Percentiles rank a stretch among this genome's conserved stretches.
These are phyloP conservation scores for Suhomyces tanzawaensis DNA, from an alignment of 805 yeast genomes.

Conservation along the genomic window DNA sequence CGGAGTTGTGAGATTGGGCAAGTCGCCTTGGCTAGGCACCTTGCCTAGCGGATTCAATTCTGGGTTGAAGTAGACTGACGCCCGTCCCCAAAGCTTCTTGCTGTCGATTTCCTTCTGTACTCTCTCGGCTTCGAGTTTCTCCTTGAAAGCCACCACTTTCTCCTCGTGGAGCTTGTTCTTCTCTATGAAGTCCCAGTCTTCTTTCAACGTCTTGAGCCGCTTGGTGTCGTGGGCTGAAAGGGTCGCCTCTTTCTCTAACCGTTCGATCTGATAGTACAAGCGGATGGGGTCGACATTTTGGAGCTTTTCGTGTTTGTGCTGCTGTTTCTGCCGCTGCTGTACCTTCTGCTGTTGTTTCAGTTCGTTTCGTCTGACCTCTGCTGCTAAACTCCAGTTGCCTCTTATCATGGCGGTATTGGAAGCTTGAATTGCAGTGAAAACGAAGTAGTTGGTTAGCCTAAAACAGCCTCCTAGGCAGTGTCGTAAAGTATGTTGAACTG, in stretches of 20 bases:
- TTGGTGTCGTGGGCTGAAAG: slow-evolving; percentile 18
- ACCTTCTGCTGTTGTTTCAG: slow-evolving; percentile 32
- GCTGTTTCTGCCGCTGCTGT: slow-evolving; percentile 36
- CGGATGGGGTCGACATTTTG: slow-evolving; percentile 34
- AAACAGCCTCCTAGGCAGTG: no score
- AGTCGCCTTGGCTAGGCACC: slow-evolving; percentile 36
- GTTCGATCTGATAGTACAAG: slow-evolving; percentile 31
- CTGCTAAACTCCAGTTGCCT: slow-evolving; percentile 34
- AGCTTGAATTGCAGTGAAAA: no score
- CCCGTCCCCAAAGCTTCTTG: slow-evolving; percentile 40
- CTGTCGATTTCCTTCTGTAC: slow-evolving; percentile 14
- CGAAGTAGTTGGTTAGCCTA: no score
- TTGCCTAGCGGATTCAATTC: slow-evolving; percentile 63
- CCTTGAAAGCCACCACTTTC: slow-evolving; percentile 24
- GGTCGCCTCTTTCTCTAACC: slow-evolving; percentile 18
- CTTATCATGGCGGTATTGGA: slow-evolving; percentile 24
- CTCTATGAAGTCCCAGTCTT: slow-evolving; percentile 40
- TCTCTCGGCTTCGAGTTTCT: slow-evolving; percentile 16
- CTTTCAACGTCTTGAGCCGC: slow-evolving; percentile 25
- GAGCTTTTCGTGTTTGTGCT: slow-evolving; percentile 24
- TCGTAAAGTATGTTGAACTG: no score
- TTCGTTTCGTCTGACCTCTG: slow-evolving; percentile 37
- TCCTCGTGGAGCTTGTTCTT: slow-evolving; percentile 35
- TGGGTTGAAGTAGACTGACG: slow-evolving; percentile 61
- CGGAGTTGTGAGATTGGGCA: slow-evolving; percentile 32